Base-by-base conservation (phyloP, 1,284 basidiomycete genomes). In the Ganoderma multipileum region DNA sequence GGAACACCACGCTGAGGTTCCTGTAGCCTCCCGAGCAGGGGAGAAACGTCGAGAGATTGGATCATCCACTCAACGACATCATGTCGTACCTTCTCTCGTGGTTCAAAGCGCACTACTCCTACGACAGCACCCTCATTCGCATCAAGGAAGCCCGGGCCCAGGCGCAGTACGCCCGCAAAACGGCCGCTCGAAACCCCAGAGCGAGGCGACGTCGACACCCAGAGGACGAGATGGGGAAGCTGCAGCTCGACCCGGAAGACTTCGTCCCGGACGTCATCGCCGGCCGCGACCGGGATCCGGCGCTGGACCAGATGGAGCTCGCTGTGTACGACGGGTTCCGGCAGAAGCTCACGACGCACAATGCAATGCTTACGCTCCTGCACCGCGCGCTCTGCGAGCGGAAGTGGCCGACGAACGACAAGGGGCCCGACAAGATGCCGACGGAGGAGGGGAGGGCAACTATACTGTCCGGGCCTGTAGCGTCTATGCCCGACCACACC, bases 371-470 rank as follows among this genome's bases (percentile, higher is more conserved):
- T 28, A 23, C 39, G 9, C 39, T 61, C 1, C 16, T 61, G 23
- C 12, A 9, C 23, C 44, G 16, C 1, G 14, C 60, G 11, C 23
- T 61, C 7, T 6, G 11, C 12, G 33, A 1, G 1, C 11, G 12
- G 41, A 8, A 28, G n/a, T 61, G 60, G 60, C 60, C 60, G 26
- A 9, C 14, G 14, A 20, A 44, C 18, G 39, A 61, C 20, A 55
- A 55, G 54, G 54, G 28, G 54, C n/a, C n/a, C n/a, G n/a, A 55
- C 54, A 55, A 55, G 54, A 55, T 33, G 16, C 54, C 54, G 18
- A n/a, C 33, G 30, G 54, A 33, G n/a, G n/a, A n/a, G n/a, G n/a
- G n/a, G n/a, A n/a, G n/a, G n/a, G n/a, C n/a, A n/a, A n/a, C n/a
- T n/a, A n/a, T n/a, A n/a, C n/a, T n/a, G n/a, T n/a, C n/a, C n/a